Base-by-base conservation (phyloP, 2,329 filamentous ascomycete genomes). In the Fusarium virguliforme region DNA sequence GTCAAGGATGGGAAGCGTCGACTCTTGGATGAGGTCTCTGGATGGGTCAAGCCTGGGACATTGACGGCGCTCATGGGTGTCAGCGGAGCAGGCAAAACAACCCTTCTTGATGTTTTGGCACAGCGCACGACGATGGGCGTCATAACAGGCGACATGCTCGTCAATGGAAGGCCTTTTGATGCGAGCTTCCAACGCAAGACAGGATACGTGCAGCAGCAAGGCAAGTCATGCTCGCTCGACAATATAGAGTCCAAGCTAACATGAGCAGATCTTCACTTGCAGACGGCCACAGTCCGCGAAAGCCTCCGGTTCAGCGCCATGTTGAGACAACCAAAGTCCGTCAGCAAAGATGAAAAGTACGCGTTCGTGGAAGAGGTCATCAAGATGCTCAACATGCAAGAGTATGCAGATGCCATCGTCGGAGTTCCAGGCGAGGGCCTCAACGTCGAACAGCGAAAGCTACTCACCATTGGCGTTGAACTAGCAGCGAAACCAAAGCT, bases 41-140 rank as follows among this genome's bases (percentile, higher is more conserved):
- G 94, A 6, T 97, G 93, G 92, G 93, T 97, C 62, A 95, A 95
- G 79, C 94, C 94, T 0, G 94, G 94, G 32, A 97, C 93, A 1
- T 82, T 97, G 35, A 97, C 94, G 4, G 94, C 94, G 2, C 84
- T 97, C 6, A 91, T 91, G 88, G 89, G 91, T 41, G 88, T 90
- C 0, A 89, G 76, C 24, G 83, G 83, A 28, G 83, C 83, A 0
- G 83, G 83, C 0, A 84, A 84, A 71, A 84, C 83, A 2, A 84
- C 83, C 0, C 78, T 84, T 6, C 74, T 84, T 2, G 82, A 84
- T 60, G 81, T 80, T 2, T 75, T 84, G 5, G 83, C 83, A 2
- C 80, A 84, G 48, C 83, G 91, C 15, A 88, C 85, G 0, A 87
- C 84, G 0, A 86, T 89, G 75, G 90, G 90, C 12, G 87, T 91